Evolutionary conservation across 78 protist species (phyloP).

Genomic region (Dictyostelium citrinum): DNA sequence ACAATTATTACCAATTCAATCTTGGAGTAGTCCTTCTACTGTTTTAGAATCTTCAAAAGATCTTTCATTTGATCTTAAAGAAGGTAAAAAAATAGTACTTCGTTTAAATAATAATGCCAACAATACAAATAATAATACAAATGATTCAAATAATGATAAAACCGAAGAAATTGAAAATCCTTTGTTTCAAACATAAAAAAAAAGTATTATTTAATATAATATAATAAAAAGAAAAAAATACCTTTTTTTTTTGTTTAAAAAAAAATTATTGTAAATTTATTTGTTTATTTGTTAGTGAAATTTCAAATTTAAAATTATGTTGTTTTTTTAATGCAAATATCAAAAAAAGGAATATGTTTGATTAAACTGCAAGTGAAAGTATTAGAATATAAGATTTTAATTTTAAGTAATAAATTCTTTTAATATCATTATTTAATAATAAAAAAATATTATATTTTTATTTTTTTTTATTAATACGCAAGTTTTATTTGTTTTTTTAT

Average conservation of each 20-base stretch:
- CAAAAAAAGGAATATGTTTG: too few relatives aligned
- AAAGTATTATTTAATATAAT: background rate
- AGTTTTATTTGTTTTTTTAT: background rate
- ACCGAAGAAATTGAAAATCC: background rate
- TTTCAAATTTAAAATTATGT: too few relatives aligned
- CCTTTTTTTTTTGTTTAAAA: too few relatives aligned
- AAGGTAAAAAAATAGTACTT: background rate
- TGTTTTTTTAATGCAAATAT: too few relatives aligned
- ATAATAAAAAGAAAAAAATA: background rate
- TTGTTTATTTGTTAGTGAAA: too few relatives aligned
- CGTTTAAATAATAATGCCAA: background rate
- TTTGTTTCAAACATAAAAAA: background rate
- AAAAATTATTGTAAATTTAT: too few relatives aligned
- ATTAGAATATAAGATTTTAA: too few relatives aligned
- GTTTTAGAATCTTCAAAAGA: background rate
- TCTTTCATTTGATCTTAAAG: slow-evolving; percentile 9
- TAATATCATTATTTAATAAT: too few relatives aligned
- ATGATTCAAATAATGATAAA: background rate
- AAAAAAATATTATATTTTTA: too few relatives aligned
- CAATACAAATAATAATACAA: background rate
- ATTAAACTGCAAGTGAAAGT: too few relatives aligned
- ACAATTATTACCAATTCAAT: background rate
- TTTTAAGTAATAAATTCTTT: too few relatives aligned
- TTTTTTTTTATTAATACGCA: background rate
- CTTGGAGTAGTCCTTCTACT: background rate